Conservation (phyloP, 2,329 filamentous ascomycete species). For the Ophidiomyces ophidiicola region DNA sequence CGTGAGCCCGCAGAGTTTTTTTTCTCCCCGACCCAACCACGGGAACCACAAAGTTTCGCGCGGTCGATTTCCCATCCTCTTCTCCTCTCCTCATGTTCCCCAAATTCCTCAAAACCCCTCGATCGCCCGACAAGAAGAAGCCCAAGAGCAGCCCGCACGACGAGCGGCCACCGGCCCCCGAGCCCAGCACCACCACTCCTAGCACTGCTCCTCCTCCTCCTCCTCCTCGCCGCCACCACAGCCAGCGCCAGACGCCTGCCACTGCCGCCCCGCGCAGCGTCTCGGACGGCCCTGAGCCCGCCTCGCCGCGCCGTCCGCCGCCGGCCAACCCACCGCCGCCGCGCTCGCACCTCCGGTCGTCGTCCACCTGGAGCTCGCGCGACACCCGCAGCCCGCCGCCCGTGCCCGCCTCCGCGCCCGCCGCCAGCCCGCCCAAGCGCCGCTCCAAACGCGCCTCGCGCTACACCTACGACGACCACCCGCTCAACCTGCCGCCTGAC, state of each 20-base stretch:
- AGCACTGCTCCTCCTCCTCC: neutral
- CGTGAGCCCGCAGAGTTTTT: too few species aligned
- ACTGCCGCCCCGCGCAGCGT: neutral
- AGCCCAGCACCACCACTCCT: constrained; percentile 4
- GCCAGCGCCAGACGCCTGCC: neutral
- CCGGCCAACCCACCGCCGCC: neutral
- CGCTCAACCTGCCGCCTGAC: constrained; percentile 80
- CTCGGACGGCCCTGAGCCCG: neutral
- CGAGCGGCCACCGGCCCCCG: neutral
- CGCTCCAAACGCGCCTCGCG: constrained; percentile 18
- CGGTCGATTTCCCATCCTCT: neutral
- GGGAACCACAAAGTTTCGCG: too few species aligned
- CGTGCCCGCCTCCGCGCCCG: neutral
- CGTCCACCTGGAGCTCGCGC: neutral
- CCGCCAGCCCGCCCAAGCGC: neutral
- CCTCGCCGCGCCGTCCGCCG: neutral
- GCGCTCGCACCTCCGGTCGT: neutral
- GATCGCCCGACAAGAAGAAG: constrained; percentile 20
- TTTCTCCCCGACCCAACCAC: too few species aligned
- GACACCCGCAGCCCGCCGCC: neutral
- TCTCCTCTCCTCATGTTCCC: constrained; percentile 22
- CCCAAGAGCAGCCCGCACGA: constrained; percentile 16
- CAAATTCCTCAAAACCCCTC: constrained; percentile 27
- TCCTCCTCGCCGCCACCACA: neutral
- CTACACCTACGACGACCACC: constrained; percentile 44